A percentile compares a stretch with the other conserved stretches of the same genome.
These are phyloP conservation scores for Xenosphaeropsis pyriputrescens DNA, from an alignment of 2,329 filamentous ascomycete species.

Conservation along the genomic window DNA sequence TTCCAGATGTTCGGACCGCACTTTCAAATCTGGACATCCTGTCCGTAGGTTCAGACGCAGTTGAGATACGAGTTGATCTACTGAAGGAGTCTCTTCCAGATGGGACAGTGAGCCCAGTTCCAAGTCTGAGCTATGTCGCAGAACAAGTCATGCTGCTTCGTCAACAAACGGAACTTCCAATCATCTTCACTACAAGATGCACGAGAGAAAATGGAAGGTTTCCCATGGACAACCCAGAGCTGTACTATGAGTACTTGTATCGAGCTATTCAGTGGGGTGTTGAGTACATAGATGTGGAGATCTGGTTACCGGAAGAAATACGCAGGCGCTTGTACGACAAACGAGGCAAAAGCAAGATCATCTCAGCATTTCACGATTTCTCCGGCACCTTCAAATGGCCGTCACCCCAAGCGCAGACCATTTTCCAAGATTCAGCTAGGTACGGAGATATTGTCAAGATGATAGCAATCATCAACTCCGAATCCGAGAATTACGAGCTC, in stretches of 20 bases:
- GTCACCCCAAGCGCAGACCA: slow-evolving; percentile 51
- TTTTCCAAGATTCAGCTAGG: slow-evolving; percentile 57
- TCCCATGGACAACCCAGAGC: slow-evolving; percentile 61
- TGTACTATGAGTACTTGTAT: slow-evolving; percentile 70
- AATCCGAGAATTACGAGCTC: slow-evolving; percentile 79
- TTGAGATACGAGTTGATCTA: slow-evolving; percentile 74
- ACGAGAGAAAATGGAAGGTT: slow-evolving; percentile 72
- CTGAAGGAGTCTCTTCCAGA: slow-evolving; percentile 55
- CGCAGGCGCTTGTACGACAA: slow-evolving; percentile 50
- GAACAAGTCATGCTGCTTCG: slow-evolving; percentile 75
- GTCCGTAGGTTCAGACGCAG: slow-evolving; percentile 73
- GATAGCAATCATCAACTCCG: slow-evolving; percentile 69
- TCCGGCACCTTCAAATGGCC: slow-evolving; percentile 76
- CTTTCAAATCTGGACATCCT: slow-evolving; percentile 76
- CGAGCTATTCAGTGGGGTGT: slow-evolving; percentile 80
- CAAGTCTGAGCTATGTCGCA: slow-evolving; percentile 71
- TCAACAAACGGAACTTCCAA: slow-evolving; percentile 74
- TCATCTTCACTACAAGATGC: slow-evolving; percentile 78
- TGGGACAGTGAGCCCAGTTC: slow-evolving; percentile 47
- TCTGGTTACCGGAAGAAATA: slow-evolving; percentile 72
- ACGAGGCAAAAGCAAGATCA: slow-evolving; percentile 69
- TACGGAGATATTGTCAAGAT: slow-evolving; percentile 85
- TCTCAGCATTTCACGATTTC: slow-evolving; percentile 87
- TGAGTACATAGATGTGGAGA: slow-evolving; percentile 79
- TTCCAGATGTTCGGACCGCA: slow-evolving; percentile 71